Percentiles rank a stretch among this genome's conserved stretches.
These are phyloP conservation scores for Colletotrichum lentis DNA, from an alignment of 2,329 filamentous ascomycete genomes.

Conservation along the genomic window DNA sequence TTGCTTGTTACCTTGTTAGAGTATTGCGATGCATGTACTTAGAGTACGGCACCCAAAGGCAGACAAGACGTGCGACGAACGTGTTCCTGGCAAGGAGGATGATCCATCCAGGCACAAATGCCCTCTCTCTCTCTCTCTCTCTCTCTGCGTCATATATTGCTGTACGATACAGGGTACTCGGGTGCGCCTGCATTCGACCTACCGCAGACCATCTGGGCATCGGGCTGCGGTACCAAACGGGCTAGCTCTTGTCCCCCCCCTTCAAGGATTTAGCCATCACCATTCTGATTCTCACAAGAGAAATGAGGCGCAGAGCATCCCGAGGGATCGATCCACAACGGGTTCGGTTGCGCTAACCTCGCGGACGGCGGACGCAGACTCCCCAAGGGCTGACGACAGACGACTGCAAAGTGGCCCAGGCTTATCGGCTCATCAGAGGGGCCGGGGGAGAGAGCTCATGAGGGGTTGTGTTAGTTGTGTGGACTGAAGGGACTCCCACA, in stretches of 20 bases:
- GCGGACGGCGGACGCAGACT: not conserved
- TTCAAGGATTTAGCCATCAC: not conserved
- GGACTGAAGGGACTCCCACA: not conserved
- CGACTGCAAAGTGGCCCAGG: too few species aligned
- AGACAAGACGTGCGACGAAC: constrained; percentile 16
- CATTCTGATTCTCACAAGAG: not conserved
- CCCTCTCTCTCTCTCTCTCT: too few species aligned
- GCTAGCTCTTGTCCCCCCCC: not conserved
- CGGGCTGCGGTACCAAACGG: constrained; percentile 15
- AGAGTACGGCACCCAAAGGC: not conserved
- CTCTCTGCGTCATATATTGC: not conserved
- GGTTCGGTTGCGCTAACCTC: not conserved
- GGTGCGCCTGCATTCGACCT: not conserved
- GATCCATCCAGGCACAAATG: not conserved
- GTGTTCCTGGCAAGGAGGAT: not conserved
- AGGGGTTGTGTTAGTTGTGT: not conserved
- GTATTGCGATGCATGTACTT: too few species aligned
- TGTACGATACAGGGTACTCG: not conserved
- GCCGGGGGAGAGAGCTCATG: constrained; percentile 1
- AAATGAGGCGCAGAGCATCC: constrained; percentile 8
- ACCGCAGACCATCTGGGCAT: not conserved
- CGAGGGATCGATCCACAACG: not conserved
- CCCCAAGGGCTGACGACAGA: too few species aligned
- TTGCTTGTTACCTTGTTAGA: too few species aligned
- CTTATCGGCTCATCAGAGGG: not conserved